Base-by-base conservation (phyloP, 2,329 filamentous ascomycete species). In the Lasiodiplodia theobromae region DNA sequence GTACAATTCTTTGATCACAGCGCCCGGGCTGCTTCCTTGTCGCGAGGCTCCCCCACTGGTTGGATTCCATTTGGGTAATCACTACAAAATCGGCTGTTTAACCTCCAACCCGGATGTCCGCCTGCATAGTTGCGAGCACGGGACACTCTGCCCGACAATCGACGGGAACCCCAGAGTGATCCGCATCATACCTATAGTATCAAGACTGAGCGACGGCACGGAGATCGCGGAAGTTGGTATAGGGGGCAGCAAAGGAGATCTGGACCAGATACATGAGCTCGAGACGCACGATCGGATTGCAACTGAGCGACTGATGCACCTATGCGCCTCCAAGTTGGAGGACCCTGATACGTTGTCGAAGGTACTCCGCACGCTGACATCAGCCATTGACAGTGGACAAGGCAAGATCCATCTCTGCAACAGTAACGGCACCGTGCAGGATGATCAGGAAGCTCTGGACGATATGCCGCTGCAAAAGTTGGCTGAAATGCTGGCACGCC, bases 121-220 rank as follows among this genome's bases (percentile, higher is more conserved):
- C 2, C 83, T 98, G 7, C 95, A 98, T 77, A 96, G 93, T 74
- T 97, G 95, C 73, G 94, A 97, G 74, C 90, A 88, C 71, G 92
- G 89, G 0, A 87, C 86, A 69, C 84, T 85, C 25, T 93, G 91
- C 72, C 74, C 81, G 0, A 80, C 84, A 0, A 72, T 89, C 63
- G 81, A 81, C 47, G 7, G 76, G 80, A 1, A 76, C 23, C 67
- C 69, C 11, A 83, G 86, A 0, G 86, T 92, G 0, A 90, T 97
- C 7, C 90, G 87, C 75, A 95, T 97, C 66, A 88, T 88, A 7
- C 94, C 94, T 0, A 89, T 97, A 52, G 86, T 97, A 18, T 88
- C 89, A 4, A 88, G 90, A 34, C 80, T 87, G 4, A 74, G 82
- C 1, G 79, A 86, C 65, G 91, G 91, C 8, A 78, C 80, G 16